Conservation (phyloP, 371 early-diverging fungal genomes). For the Syncephalis fuscata region DNA sequence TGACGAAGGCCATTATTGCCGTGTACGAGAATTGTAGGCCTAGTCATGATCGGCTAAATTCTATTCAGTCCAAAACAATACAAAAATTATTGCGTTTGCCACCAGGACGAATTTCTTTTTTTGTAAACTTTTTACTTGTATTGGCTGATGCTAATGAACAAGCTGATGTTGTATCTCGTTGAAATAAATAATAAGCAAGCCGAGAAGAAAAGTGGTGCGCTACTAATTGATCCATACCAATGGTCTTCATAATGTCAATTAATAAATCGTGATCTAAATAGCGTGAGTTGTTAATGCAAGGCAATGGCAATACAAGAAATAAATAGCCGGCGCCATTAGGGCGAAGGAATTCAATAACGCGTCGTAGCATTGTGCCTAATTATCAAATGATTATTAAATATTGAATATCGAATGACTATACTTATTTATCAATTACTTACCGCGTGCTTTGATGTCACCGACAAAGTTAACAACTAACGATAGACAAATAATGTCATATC, state of each 20-base stretch:
- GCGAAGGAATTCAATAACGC: slow-evolving; percentile 23
- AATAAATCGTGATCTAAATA: slow-evolving; percentile 64
- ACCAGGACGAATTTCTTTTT: too few species aligned
- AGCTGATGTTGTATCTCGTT: slow-evolving; percentile 3
- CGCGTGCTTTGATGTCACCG: slow-evolving; percentile 55
- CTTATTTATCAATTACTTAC: slow-evolving; percentile 14
- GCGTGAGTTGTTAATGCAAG: slow-evolving; percentile 70
- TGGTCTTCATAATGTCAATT: slow-evolving; percentile 28
- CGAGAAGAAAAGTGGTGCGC: slow-evolving; percentile 47
- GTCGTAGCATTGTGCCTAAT: slow-evolving; percentile 24
- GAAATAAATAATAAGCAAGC: slow-evolving; percentile 59
- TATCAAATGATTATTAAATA: background rate
- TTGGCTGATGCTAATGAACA: too few species aligned
- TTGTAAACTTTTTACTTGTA: too few species aligned
- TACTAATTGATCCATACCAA: slow-evolving; percentile 38
- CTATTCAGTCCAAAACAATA: too few species aligned
- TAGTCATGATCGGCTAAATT: too few species aligned
- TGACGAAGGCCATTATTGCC: slow-evolving; percentile 17
- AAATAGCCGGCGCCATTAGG: slow-evolving; percentile 25
- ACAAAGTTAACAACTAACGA: slow-evolving; percentile 85
- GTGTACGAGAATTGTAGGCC: background rate
- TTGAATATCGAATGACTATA: background rate
- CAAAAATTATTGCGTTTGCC: too few species aligned
- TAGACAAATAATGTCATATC: slow-evolving; percentile 66
- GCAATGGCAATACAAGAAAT: slow-evolving; percentile 62